Evolutionary conservation across 78 protist species (phyloP).

Genomic region (Corallochytrium limacisporum): DNA sequence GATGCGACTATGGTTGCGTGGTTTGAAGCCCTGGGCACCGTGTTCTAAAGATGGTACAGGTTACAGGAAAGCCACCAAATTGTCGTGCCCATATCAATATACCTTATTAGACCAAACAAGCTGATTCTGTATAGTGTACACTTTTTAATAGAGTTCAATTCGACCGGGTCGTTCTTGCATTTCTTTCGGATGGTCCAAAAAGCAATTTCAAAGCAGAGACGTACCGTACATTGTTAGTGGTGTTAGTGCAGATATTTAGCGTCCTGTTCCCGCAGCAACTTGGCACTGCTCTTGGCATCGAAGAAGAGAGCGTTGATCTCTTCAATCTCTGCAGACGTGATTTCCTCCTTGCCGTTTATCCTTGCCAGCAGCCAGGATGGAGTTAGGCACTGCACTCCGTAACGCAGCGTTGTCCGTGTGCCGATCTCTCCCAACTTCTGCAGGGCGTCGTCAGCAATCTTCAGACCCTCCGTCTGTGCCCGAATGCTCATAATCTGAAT

Average conservation of each 20-base stretch:
- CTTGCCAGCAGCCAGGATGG: conserved; percentile 82
- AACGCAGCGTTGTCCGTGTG: conserved; percentile 60
- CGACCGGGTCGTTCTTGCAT: too few species aligned
- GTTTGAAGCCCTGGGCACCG: conserved; percentile 7
- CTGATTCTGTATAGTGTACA: too few species aligned
- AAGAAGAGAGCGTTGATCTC: conserved; percentile 75
- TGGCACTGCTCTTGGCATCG: conserved; percentile 94
- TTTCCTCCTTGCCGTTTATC: conserved; percentile 50
- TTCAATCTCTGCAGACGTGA: conserved; percentile 55
- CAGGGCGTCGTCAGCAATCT: conserved; percentile 63
- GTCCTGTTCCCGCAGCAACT: conserved; percentile 42
- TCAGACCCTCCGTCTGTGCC: conserved; percentile 70
- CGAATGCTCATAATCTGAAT: conserved; percentile 69
- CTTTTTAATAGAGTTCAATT: too few species aligned
- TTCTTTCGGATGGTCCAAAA: too few species aligned
- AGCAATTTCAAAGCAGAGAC: too few species aligned
- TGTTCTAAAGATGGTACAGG: neutral
- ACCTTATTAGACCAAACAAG: too few species aligned
- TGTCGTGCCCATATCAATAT: too few species aligned
- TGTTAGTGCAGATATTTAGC: conserved; percentile 6
- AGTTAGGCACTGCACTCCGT: conserved; percentile 83
- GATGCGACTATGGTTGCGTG: conserved; percentile 5
- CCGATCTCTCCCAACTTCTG: conserved; percentile 59
- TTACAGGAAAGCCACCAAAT: too few species aligned
- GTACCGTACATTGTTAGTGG: too few species aligned